phyloP scores from a whole-genome alignment of 2,329 filamentous ascomycete genomes.

The Monosporascus sp. region DNA sequence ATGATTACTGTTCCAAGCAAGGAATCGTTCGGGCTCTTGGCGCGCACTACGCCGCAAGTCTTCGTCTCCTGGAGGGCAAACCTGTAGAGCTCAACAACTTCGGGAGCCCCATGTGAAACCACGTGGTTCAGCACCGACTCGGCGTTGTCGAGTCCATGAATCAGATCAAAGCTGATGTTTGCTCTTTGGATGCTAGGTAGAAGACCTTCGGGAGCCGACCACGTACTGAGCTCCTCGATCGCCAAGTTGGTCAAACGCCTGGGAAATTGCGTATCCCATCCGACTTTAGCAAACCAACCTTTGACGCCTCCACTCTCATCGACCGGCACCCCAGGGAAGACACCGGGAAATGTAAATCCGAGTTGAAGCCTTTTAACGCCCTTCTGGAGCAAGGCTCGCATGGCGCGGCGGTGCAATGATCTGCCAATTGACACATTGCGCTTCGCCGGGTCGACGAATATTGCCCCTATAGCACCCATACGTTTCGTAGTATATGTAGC shows the following conservation, averaged over 20 bases:
- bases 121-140: constrained; percentile 71
- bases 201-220: constrained; percentile 73
- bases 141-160: constrained; percentile 73
- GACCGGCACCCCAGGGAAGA: constrained; percentile 77
- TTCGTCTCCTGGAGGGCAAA: constrained; percentile 66
- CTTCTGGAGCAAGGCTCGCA: constrained; percentile 66
- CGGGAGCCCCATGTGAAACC: constrained; percentile 66
- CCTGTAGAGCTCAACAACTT: constrained; percentile 74
- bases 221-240: constrained; percentile 65
- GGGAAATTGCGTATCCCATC: constrained; percentile 71
- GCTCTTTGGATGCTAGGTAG: constrained; percentile 67
- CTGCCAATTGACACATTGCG: constrained; percentile 86
- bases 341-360: constrained; percentile 73
- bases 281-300: constrained; percentile 84
- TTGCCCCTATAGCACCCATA: constrained; percentile 71
- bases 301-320: constrained; percentile 45
- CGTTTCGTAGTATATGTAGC: constrained; percentile 75
- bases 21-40: constrained; percentile 63
- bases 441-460: constrained; percentile 86
- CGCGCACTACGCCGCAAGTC: constrained; percentile 76
- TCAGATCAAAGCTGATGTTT: constrained; percentile 74
- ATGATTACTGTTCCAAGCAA: constrained; percentile 76
- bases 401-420: constrained; percentile 79
- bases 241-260: constrained; percentile 60
- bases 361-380: constrained; percentile 77